Base-by-base conservation (phyloP, 2,329 filamentous ascomycete genomes). In the Colletotrichum musae region DNA sequence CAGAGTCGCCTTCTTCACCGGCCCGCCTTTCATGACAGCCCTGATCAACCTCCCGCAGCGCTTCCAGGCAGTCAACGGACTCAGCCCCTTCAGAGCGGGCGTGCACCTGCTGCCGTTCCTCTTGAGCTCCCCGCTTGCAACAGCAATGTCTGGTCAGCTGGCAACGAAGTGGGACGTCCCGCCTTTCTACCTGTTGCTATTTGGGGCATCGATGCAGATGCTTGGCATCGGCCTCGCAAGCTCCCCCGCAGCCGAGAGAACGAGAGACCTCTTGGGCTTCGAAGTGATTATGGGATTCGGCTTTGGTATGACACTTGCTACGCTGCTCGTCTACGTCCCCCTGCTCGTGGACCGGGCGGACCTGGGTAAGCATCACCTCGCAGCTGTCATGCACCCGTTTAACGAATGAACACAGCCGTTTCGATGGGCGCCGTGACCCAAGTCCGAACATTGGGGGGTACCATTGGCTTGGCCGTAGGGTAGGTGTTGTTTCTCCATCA, bases 21-120 rank as follows among this genome's bases (percentile, higher is more conserved):
- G 77, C 4, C 75, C 76, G 18, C 77, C 77, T 5, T 82, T 80
- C 69, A 77, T 79, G 73, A 74, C 77, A 3, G 73, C 77, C 10
- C 56, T 80, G 36, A 75, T 83, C 73, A 79, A 78, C 63, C 74
- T 80, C 16, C 80, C 80, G 2, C 80, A 82, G 68, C 71, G 78
- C 39, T 75, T 76, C 32, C 80, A 82, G 59, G 75, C 75, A 2
- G 77, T 81, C 7, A 74, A 80, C 57, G 77, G 75, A 41, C 66
- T 67, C 13, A 76, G 73, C 6, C 64, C 78, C 5, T 72, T 77
- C 28, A 70, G 76, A 41, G 77, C 80, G 5, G 78, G 80, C 32
- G 72, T 80, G 50, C 72, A 73, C 21, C 68, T 82, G 21, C 66
- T 81, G 6, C 78, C 78, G 12, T 72, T 81, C 12, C 72, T 81